phyloP scores from a whole-genome alignment of 768 basidiomycete genomes.

The Tricholoma terreum region DNA sequence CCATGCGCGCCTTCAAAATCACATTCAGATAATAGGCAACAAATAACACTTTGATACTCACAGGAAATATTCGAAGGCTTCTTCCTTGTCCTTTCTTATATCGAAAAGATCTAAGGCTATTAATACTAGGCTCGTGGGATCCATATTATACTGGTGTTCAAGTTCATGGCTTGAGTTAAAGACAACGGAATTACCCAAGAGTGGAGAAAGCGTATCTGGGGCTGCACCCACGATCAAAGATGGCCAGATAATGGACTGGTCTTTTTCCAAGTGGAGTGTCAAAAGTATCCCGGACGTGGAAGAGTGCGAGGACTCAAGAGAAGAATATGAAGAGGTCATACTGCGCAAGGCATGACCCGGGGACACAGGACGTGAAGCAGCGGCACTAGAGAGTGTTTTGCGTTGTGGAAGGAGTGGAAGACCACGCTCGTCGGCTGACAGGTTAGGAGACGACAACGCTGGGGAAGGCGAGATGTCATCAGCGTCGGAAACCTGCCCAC shows the following conservation, averaged over 20 bases:
- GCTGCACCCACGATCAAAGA: slow-evolving; percentile 76
- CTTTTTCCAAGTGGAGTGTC: slow-evolving; percentile 79
- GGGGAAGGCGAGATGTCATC: slow-evolving; percentile 64
- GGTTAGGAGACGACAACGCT: slow-evolving; percentile 58
- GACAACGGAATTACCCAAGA: slow-evolving; percentile 47
- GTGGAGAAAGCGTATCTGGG: slow-evolving; percentile 57
- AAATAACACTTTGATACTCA: slow-evolving; percentile 33
- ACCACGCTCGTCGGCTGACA: slow-evolving; percentile 53
- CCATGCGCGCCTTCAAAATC: slow-evolving; percentile 66
- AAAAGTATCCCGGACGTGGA: slow-evolving; percentile 61
- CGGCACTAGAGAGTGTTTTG: slow-evolving; percentile 27
- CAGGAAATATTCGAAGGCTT: slow-evolving; percentile 82
- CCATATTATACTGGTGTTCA: slow-evolving; percentile 79
- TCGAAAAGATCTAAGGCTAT: slow-evolving; percentile 70
- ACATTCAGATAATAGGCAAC: slow-evolving; percentile 2
- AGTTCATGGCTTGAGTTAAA: slow-evolving; percentile 48
- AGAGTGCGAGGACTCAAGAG: slow-evolving; percentile 66
- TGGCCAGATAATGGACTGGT: slow-evolving; percentile 79
- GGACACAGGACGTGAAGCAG: slow-evolving; percentile 51
- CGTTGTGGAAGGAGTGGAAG: slow-evolving; percentile 28
- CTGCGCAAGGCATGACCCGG: slow-evolving; percentile 54
- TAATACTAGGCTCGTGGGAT: slow-evolving; percentile 75
- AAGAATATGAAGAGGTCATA: slow-evolving; percentile 72
- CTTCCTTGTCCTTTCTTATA: slow-evolving; percentile 70
- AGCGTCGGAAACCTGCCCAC: slow-evolving; percentile 65